A percentile compares a stretch with the other conserved stretches of the same genome.
These are phyloP conservation scores for Epichloe sp. DNA, from an alignment of 2,329 filamentous ascomycete species.

Conservation along the genomic window DNA sequence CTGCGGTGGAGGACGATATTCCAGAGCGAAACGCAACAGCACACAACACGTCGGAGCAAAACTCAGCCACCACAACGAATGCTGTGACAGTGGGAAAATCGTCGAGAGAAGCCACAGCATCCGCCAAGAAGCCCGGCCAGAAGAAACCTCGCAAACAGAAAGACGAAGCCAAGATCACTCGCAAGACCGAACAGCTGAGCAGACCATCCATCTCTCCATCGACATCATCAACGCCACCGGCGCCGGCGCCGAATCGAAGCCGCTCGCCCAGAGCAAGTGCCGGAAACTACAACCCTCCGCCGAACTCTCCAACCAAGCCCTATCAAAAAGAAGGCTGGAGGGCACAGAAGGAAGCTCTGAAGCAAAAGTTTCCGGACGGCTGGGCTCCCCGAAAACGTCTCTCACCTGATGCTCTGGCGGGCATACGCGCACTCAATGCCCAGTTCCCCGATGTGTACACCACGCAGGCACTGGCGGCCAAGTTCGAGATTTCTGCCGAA, in stretches of 20 bases:
- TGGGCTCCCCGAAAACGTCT: constrained; percentile 79
- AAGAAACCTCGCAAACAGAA: background rate
- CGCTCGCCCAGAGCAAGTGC: background rate
- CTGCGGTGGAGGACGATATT: background rate
- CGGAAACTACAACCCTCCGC: background rate
- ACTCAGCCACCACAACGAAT: background rate
- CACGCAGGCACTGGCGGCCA: constrained; percentile 55
- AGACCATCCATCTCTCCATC: background rate
- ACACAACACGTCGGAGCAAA: background rate
- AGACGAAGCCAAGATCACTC: background rate
- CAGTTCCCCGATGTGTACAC: constrained; percentile 68
- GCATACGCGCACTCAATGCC: constrained; percentile 69
- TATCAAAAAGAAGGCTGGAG: constrained; percentile 45
- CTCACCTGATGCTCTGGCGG: constrained; percentile 84
- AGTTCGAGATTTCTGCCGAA: constrained; percentile 81
- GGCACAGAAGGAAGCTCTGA: constrained; percentile 59
- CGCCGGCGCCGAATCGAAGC: background rate
- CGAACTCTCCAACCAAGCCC: background rate
- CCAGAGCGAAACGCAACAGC: background rate
- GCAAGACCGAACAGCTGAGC: background rate
- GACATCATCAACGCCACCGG: background rate
- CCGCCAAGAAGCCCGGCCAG: background rate
- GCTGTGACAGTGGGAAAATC: no score
- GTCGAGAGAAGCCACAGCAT: background rate
- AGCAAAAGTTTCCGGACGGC: constrained; percentile 64